Percentiles rank a stretch among this genome's conserved stretches.
Conservation (phyloP, 306 rosid genomes). For the Malus sieversii region DNA sequence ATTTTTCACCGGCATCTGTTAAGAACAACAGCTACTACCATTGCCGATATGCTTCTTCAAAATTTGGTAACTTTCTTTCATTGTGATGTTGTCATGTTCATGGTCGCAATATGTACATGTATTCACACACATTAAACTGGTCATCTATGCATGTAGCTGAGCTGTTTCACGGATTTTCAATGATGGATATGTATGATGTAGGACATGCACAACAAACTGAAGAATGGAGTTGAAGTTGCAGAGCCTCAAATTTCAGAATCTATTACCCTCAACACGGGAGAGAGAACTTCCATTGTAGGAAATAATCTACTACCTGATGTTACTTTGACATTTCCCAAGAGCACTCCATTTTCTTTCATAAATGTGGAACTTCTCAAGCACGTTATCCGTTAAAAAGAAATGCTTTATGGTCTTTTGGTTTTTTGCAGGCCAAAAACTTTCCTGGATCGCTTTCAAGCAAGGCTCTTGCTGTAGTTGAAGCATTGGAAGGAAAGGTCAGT, state of each 20-base stretch:
- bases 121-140: neutral
- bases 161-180: slow-evolving; percentile 8
- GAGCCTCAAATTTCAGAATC: slow-evolving; percentile 51
- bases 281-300: slow-evolving; percentile 72
- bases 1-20: slow-evolving; percentile 94
- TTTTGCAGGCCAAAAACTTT: slow-evolving; percentile 65
- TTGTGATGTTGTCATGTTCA: slow-evolving; percentile 1
- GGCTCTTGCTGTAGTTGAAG: slow-evolving; percentile 69
- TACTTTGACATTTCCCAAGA: neutral
- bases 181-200: slow-evolving; percentile 23
- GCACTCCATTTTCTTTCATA: neutral
- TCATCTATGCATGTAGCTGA: neutral
- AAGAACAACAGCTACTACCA: slow-evolving; percentile 67
- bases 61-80: slow-evolving; percentile 47
- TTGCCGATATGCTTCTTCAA: slow-evolving; percentile 64
- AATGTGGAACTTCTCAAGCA: slow-evolving; percentile 7
- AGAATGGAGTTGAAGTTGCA: slow-evolving; percentile 70
- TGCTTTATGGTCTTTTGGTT: slow-evolving; percentile 9
- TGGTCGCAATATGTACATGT: slow-evolving; percentile 6
- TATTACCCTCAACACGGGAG: slow-evolving; percentile 53
- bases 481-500: slow-evolving; percentile 95
- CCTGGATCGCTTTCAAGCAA: slow-evolving; percentile 62
- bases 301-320: slow-evolving; percentile 14
- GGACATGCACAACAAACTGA: slow-evolving; percentile 81
- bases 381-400: slow-evolving; percentile 1